These are phyloP conservation scores for Exophiala dermatitidis DNA, from an alignment of 2,329 filamentous ascomycete genomes.

Conservation along the genomic window DNA sequence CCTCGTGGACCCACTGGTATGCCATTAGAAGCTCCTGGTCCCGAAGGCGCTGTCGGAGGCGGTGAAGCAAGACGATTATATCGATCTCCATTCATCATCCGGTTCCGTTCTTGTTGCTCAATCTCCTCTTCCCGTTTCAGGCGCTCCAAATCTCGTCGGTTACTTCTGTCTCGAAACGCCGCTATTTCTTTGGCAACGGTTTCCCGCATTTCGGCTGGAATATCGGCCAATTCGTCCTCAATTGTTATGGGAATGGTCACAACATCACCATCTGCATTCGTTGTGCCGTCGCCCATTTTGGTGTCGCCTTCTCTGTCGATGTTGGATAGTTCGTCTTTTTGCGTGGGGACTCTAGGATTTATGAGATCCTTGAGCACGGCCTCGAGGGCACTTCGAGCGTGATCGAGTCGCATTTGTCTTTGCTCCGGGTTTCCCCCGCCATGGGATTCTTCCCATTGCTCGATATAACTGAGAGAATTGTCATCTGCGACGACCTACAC, in stretches of 20 bases:
- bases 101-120: constrained; percentile 72
- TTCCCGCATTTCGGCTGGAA: constrained; percentile 91
- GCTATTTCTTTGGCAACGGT: constrained; percentile 91
- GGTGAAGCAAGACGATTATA: constrained; percentile 66
- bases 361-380: constrained; percentile 64
- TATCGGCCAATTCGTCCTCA: constrained; percentile 91
- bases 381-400: constrained; percentile 61
- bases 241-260: constrained; percentile 80
- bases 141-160: constrained; percentile 78
- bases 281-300: constrained; percentile 47
- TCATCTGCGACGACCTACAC: constrained; percentile 64
- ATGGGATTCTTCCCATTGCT: constrained; percentile 64
- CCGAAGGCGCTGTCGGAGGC: constrained; percentile 54
- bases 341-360: constrained; percentile 52
- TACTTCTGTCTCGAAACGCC: constrained; percentile 88
- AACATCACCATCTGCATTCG: constrained; percentile 55
- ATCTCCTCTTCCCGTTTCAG: constrained; percentile 84
- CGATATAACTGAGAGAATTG: constrained; percentile 74
- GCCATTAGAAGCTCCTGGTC: constrained; percentile 61
- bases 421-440: constrained; percentile 56
- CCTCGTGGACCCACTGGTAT: constrained; percentile 68
- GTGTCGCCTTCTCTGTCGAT: constrained; percentile 61
- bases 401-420: constrained; percentile 61
- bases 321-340: constrained; percentile 40
- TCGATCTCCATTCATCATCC: constrained; percentile 54